phyloP scores from a whole-genome alignment of 129 eudicot genomes.

The Gnaphalium uliginosum region DNA sequence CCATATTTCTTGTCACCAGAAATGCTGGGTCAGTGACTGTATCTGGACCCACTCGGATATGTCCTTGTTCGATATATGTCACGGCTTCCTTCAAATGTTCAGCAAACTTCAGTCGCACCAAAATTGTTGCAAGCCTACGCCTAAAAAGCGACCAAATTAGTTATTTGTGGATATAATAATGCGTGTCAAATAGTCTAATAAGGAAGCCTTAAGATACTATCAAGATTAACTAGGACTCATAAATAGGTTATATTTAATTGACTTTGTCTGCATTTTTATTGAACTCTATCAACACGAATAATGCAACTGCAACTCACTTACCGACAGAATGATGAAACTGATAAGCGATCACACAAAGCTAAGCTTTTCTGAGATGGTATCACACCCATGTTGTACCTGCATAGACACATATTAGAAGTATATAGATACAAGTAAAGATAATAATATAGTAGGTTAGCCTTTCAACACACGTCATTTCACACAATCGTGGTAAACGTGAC shows the following conservation, averaged over 20 bases:
- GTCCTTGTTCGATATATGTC: slow-evolving; percentile 95
- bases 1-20: slow-evolving; percentile 91
- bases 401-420: slow-evolving; percentile 12
- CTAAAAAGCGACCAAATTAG: slow-evolving; percentile 34
- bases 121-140: slow-evolving; percentile 70
- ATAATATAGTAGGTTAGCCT: not conserved
- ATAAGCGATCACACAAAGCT: slow-evolving; percentile 69
- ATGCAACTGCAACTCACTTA: slow-evolving; percentile 33
- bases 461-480: not conserved
- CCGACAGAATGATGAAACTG: slow-evolving; percentile 90
- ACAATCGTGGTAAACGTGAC: not conserved
- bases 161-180: not conserved
- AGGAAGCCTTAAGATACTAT: not conserved
- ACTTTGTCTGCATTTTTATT: not conserved
- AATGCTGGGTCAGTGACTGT: slow-evolving; percentile 88
- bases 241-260: not conserved
- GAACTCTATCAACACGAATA: not conserved
- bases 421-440: not conserved
- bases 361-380: slow-evolving; percentile 82
- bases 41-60: slow-evolving; percentile 90
- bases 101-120: slow-evolving; percentile 72
- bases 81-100: slow-evolving; percentile 83
- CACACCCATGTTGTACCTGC: slow-evolving; percentile 92
- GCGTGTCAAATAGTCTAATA: not conserved
- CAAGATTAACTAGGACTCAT: not conserved